Evolutionary conservation across 768 basidiomycete species (phyloP).

Genomic region (Hygrocybe coccinea): DNA sequence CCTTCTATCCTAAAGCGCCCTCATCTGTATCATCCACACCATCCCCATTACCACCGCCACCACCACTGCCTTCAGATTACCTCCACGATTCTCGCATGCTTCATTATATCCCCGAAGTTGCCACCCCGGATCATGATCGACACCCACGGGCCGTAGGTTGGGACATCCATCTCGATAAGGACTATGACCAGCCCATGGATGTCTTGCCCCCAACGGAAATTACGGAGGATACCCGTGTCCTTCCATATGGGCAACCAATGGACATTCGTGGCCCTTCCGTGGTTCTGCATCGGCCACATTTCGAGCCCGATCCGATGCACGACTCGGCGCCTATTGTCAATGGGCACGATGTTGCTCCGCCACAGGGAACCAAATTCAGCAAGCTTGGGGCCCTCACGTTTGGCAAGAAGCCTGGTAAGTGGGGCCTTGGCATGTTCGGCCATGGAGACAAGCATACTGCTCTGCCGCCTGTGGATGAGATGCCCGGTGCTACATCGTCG

Average conservation of each 20-base stretch:
- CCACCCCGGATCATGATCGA: constrained; percentile 25
- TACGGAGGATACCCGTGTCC: constrained; percentile 39
- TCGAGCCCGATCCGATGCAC: constrained; percentile 37
- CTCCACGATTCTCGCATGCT: constrained; percentile 29
- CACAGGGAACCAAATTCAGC: constrained; percentile 48
- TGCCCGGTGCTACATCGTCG: constrained; percentile 43
- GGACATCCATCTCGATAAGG: constrained; percentile 20
- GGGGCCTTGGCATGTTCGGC: constrained; percentile 69
- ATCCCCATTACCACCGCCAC: constrained; percentile 25
- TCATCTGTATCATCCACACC: constrained; percentile 10
- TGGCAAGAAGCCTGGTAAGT: constrained; percentile 65
- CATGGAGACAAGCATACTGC: constrained; percentile 57
- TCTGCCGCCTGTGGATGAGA: constrained; percentile 71
- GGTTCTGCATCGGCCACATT: constrained; percentile 39
- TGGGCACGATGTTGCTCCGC: constrained; percentile 35
- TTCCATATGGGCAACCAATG: constrained; percentile 39
- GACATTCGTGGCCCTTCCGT: constrained; percentile 50
- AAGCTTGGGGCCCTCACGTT: constrained; percentile 58
- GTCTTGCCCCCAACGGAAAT: constrained; percentile 48
- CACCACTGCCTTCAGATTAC: constrained; percentile 32
- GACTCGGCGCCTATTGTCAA: constrained; percentile 25
- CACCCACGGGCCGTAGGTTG: constrained; percentile 27
- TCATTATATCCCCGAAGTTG: constrained; percentile 26
- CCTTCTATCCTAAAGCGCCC: constrained; percentile 39
- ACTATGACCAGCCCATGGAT: constrained; percentile 59